These are phyloP conservation scores for Nicotiana benthamiana DNA, from an alignment of 257 asterid genomes.

Conservation along the genomic window DNA sequence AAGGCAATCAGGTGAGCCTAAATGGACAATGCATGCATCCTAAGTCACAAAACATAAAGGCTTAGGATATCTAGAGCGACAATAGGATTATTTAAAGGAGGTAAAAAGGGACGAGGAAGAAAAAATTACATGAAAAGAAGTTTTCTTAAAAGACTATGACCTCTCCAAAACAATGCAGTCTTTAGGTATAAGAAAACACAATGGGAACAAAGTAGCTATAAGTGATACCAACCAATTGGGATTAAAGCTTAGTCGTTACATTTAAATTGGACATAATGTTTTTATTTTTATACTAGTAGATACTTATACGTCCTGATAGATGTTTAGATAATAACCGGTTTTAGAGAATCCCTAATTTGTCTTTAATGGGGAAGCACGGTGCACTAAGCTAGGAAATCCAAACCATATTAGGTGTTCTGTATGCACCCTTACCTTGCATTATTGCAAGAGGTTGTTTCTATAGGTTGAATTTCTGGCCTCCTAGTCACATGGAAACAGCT, in stretches of 20 bases:
- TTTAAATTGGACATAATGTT: background rate
- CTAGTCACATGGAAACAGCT: too few species aligned
- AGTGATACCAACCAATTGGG: background rate
- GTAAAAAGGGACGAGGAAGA: background rate
- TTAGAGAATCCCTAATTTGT: background rate
- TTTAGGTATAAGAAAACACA: background rate
- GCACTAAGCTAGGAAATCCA: too few species aligned
- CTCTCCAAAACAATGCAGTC: background rate
- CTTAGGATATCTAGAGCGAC: background rate
- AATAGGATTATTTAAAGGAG: background rate
- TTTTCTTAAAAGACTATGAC: background rate
- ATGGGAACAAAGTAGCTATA: background rate
- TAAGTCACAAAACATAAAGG: background rate
- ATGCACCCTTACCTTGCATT: too few species aligned
- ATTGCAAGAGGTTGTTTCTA: too few species aligned
- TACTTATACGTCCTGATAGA: background rate
- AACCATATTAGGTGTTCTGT: too few species aligned
- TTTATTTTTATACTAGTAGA: background rate
- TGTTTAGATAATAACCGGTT: background rate
- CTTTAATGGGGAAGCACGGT: background rate
- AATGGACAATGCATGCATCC: background rate
- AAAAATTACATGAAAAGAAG: background rate
- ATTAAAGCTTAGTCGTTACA: background rate
- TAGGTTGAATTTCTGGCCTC: too few species aligned
- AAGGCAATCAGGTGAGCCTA: background rate